Percentiles rank a stretch among this genome's conserved stretches.
Conservation (phyloP, 257 asterid species). For the Striga asiatica region DNA sequence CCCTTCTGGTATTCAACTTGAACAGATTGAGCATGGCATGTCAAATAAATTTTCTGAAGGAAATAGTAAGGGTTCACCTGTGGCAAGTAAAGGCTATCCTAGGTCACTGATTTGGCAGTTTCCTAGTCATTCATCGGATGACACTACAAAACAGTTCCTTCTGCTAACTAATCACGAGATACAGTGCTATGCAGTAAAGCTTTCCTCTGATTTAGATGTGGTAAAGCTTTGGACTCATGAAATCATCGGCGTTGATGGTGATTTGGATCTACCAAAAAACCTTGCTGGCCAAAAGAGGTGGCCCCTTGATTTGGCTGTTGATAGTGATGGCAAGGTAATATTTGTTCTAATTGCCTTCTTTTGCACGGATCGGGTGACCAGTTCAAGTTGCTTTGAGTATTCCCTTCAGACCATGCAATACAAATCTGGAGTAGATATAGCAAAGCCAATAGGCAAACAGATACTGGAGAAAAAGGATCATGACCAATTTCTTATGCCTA, state of each 20-base stretch:
- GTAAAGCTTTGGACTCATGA: constrained; percentile 81
- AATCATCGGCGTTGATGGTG: constrained; percentile 69
- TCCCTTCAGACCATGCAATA: constrained; percentile 91
- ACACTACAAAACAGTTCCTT: constrained; percentile 54
- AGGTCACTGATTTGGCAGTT: constrained; percentile 83
- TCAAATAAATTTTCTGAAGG: constrained; percentile 25
- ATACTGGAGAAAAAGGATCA: constrained; percentile 79
- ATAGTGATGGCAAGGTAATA: constrained; percentile 65
- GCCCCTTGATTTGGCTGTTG: constrained; percentile 85
- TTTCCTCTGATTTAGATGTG: constrained; percentile 34
- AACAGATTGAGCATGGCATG: constrained; percentile 28
- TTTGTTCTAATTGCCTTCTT: constrained; percentile 78
- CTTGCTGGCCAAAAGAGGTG: constrained; percentile 86
- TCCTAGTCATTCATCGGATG: constrained; percentile 27
- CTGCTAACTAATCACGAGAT: constrained; percentile 69
- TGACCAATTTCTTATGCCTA: constrained; percentile 80
- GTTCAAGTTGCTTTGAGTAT: constrained; percentile 94
- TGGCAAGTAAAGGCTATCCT: constrained; percentile 65
- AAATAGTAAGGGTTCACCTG: too few species aligned
- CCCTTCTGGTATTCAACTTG: constrained; percentile 45
- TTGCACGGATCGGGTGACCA: constrained; percentile 75
- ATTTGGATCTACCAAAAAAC: constrained; percentile 79
- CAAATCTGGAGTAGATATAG: constrained; percentile 57
- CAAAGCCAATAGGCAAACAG: constrained; percentile 42
- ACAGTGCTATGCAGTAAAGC: constrained; percentile 47